Conservation (phyloP, 1,284 basidiomycete species). For the Boletus sp. region DNA sequence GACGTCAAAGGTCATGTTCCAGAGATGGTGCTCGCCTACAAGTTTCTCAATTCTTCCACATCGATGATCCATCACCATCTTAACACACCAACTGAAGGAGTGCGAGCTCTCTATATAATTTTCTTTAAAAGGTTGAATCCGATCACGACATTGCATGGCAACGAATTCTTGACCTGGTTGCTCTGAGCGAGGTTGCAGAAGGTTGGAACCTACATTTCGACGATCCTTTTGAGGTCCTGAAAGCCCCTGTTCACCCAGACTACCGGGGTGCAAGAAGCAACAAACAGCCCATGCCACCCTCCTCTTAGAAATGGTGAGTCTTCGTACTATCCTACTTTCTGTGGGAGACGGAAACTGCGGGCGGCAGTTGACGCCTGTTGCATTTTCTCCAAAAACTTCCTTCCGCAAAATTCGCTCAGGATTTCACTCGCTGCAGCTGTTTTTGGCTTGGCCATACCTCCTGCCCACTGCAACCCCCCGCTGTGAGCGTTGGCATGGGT, state of each 20-base stretch:
- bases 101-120: not conserved
- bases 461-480: not conserved
- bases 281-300: conserved; percentile 1
- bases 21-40: not conserved
- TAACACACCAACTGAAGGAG: not conserved
- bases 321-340: not conserved
- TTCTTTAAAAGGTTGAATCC: not conserved
- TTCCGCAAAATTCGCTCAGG: not conserved
- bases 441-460: not conserved
- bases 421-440: not conserved
- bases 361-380: not conserved
- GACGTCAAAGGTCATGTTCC: not conserved
- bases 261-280: not conserved
- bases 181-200: too few relatives aligned
- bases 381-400: not conserved
- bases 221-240: not conserved
- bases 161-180: not conserved
- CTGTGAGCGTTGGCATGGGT: not conserved
- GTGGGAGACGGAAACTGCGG: not conserved
- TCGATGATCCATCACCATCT: not conserved
- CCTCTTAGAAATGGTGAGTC: not conserved
- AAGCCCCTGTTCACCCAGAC: not conserved
- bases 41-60: not conserved
- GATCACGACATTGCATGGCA: not conserved
- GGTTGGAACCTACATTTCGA: not conserved